Percentiles rank a stretch among this genome's conserved stretches.
These are phyloP conservation scores for Prunus davidiana DNA, from an alignment of 306 rosid species.

Conservation along the genomic window DNA sequence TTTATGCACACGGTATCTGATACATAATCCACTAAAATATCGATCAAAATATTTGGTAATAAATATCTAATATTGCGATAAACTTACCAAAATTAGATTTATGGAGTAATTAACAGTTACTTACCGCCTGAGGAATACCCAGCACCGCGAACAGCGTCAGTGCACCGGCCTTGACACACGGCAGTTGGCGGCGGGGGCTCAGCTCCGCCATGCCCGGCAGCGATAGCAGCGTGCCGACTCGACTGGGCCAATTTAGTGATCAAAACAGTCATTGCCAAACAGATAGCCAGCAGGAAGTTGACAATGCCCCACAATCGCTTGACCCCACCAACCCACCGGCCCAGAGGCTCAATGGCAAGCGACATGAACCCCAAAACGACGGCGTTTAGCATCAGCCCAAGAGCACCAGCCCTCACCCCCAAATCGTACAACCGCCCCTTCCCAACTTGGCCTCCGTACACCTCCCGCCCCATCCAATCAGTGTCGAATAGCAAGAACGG, in stretches of 20 bases:
- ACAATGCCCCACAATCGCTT: constrained; percentile 77
- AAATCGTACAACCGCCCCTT: constrained; percentile 38
- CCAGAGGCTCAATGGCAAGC: constrained; percentile 41
- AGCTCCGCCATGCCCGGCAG: neutral
- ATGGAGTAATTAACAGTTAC: neutral
- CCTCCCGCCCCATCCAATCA: constrained; percentile 95
- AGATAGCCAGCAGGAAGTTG: constrained; percentile 56
- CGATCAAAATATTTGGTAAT: no score
- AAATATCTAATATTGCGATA: no score
- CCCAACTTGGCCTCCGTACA: constrained; percentile 68
- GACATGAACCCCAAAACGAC: constrained; percentile 61
- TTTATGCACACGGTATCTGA: no score
- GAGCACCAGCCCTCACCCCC: constrained; percentile 72
- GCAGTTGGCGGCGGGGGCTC: constrained; percentile 34
- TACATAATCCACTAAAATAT: no score
- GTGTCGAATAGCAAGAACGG: constrained; percentile 84
- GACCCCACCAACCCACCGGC: constrained; percentile 62
- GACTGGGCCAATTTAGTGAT: constrained; percentile 61
- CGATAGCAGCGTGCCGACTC: neutral
- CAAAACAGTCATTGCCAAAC: constrained; percentile 49
- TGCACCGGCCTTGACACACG: constrained; percentile 52
- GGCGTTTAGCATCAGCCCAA: constrained; percentile 78
- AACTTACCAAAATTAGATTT: neutral
- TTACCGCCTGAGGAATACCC: constrained; percentile 76
- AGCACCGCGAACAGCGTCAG: constrained; percentile 60